Conservation (phyloP, 495 filamentous ascomycete species). For the Podospora didyma region DNA sequence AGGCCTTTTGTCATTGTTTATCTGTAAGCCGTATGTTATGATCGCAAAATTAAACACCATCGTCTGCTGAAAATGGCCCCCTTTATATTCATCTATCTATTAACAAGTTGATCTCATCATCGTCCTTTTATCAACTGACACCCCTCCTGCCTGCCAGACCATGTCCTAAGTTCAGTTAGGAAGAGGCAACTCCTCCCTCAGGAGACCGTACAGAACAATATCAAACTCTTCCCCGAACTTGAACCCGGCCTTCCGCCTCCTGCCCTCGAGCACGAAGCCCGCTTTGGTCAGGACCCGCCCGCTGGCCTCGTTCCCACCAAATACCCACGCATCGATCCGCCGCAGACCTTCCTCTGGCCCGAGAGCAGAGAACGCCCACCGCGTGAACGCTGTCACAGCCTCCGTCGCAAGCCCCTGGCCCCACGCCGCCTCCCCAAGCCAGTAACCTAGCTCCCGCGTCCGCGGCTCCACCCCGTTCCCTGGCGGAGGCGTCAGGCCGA, state of each 20-base stretch:
- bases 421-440: constrained; percentile 31
- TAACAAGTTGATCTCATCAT: constrained; percentile 16
- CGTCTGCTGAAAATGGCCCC: no score
- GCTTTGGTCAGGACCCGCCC: constrained; percentile 28
- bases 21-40: background rate
- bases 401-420: constrained; percentile 35
- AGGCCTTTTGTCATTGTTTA: background rate
- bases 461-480: constrained; percentile 26
- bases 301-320: constrained; percentile 31
- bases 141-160: no score
- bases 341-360: constrained; percentile 10
- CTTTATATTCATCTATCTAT: no score
- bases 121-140: no score
- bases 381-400: constrained; percentile 15
- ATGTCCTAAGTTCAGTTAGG: no score
- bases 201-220: constrained; percentile 25
- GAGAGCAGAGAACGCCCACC: constrained; percentile 34
- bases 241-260: constrained; percentile 27
- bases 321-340: constrained; percentile 32
- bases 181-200: constrained; percentile 33
- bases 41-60: no score
- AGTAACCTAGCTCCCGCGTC: constrained; percentile 39
- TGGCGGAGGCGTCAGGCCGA: constrained; percentile 23
- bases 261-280: constrained; percentile 37
- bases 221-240: constrained; percentile 33